Conservation (phyloP, 345 rosid genomes). For the Salix brachista region DNA sequence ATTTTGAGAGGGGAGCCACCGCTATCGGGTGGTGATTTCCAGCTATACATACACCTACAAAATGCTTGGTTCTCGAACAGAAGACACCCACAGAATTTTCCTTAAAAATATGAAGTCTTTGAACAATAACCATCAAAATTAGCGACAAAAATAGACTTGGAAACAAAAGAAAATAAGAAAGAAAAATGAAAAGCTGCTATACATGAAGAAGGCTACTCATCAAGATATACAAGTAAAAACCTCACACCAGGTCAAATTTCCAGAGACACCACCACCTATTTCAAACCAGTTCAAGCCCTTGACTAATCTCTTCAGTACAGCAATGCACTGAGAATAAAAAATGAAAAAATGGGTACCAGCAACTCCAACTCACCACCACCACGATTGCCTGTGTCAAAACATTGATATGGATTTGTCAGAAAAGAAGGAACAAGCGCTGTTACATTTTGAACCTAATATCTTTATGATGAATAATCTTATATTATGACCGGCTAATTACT, state of each 20-base stretch:
- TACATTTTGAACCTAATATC: background rate
- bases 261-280: conserved; percentile 21
- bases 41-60: background rate
- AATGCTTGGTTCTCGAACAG: background rate
- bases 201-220: conserved; percentile 32
- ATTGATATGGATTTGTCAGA: background rate
- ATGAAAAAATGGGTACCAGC: conserved; percentile 57
- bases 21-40: background rate
- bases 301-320: conserved; percentile 37
- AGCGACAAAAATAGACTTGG: background rate
- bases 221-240: conserved; percentile 37
- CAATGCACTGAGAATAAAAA: conserved; percentile 50
- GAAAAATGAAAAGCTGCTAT: conserved; percentile 21
- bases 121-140: background rate
- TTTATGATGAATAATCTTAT: background rate
- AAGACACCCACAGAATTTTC: background rate
- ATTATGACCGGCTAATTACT: background rate
- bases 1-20: no score
- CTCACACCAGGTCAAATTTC: conserved; percentile 20
- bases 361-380: conserved; percentile 35
- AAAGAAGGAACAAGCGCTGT: background rate
- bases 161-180: background rate
- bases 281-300: conserved; percentile 19
- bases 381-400: conserved; percentile 51
- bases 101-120: background rate